Conservation (phyloP, 441 rosid species). For the Populus tomentosa region DNA sequence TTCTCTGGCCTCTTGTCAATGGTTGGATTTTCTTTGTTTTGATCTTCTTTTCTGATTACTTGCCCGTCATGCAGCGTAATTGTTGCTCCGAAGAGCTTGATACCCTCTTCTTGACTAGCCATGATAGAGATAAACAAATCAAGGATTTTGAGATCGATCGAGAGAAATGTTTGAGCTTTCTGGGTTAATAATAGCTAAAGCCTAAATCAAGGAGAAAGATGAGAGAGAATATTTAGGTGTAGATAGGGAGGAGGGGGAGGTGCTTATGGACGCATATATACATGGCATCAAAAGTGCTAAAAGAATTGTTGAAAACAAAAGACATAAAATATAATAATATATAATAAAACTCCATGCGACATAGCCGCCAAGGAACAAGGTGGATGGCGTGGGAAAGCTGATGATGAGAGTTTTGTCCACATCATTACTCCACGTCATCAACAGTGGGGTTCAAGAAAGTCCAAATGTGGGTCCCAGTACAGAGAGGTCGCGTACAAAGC, state of each 20-base stretch:
- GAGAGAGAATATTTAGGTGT: background rate
- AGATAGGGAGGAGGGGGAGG: slow-evolving; percentile 7
- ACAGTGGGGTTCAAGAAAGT: slow-evolving; percentile 12
- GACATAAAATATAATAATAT: background rate
- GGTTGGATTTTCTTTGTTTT: slow-evolving; percentile 28
- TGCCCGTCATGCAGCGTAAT: slow-evolving; percentile 55
- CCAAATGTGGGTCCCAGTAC: slow-evolving; percentile 26
- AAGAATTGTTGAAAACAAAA: background rate
- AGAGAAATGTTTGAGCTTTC: background rate
- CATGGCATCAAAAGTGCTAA: background rate
- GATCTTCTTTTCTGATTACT: slow-evolving; percentile 27
- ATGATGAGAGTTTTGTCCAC: slow-evolving; percentile 48
- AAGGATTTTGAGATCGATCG: background rate
- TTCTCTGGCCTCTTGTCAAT: slow-evolving; percentile 68
- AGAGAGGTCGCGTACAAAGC: slow-evolving; percentile 37
- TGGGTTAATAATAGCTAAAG: background rate
- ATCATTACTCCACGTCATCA: slow-evolving; percentile 51
- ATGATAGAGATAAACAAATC: slow-evolving; percentile 18
- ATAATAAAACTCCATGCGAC: background rate
- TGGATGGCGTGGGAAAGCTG: slow-evolving; percentile 51
- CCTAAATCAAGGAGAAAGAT: background rate
- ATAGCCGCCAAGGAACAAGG: slow-evolving; percentile 28
- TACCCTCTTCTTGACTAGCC: slow-evolving; percentile 59
- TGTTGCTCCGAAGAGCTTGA: slow-evolving; percentile 76
- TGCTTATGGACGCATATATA: background rate